phyloP scores from a whole-genome alignment of 2,329 filamentous ascomycete genomes.

The Cladosporium sp. region DNA sequence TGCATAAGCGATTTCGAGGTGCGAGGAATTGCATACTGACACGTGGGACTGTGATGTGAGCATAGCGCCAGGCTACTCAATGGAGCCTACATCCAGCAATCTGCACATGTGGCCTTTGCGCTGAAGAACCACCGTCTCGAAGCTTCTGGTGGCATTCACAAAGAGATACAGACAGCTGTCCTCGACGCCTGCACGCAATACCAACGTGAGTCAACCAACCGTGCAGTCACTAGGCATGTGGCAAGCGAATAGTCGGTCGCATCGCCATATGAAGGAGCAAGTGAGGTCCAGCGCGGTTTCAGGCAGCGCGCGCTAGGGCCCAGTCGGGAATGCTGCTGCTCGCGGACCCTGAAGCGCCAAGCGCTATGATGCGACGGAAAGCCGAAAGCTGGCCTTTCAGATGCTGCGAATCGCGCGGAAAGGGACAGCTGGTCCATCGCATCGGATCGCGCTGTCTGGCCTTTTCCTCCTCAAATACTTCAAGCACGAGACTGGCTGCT shows the following conservation, averaged over 20 bases:
- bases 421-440: conserved; percentile 5
- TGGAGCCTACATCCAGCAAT: no score
- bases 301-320: no score
- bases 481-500: conserved; percentile 10
- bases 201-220: neutral
- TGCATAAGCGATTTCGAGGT: no score
- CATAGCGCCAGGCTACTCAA: no score
- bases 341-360: conserved; percentile 1
- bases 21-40: no score
- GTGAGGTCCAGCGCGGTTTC: neutral
- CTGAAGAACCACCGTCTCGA: no score
- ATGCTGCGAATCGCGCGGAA: neutral
- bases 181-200: neutral
- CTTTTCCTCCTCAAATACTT: conserved; percentile 12
- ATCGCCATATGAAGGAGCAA: conserved; percentile 2
- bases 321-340: neutral
- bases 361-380: neutral
- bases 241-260: conserved; percentile 1
- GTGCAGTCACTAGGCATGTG: neutral
- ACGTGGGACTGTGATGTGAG: no score
- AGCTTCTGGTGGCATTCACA: no score
- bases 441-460: conserved; percentile 8
- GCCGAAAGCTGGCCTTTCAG: conserved; percentile 1
- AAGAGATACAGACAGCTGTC: neutral
- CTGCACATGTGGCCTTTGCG: no score